Evolutionary conservation across 148 eudicot species (phyloP).

Genomic region (Arbutus unedo): DNA sequence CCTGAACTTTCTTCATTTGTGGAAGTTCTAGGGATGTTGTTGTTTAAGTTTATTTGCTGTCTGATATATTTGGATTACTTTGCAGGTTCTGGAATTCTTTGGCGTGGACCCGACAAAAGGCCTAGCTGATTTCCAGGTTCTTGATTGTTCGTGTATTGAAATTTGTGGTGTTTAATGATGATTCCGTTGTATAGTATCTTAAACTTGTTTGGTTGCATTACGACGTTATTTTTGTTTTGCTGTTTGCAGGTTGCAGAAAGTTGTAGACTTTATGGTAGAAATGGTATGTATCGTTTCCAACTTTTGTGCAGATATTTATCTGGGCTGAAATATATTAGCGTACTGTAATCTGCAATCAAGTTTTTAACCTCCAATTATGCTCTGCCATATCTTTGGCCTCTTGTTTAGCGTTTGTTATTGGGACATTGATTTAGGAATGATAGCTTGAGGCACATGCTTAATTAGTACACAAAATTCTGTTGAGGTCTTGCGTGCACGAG

Average conservation of each 20-base stretch:
- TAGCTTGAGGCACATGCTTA: neutral
- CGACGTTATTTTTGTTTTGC: neutral
- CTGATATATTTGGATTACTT: neutral
- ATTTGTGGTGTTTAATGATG: neutral
- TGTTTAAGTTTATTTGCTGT: neutral
- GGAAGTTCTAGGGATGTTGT: neutral
- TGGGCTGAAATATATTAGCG: neutral
- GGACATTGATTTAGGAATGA: neutral
- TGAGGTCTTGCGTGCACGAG: neutral
- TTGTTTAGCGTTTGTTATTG: neutral
- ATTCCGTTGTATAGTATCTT: neutral
- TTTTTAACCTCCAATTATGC: neutral
- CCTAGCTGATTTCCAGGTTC: conserved; percentile 76
- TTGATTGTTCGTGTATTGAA: neutral
- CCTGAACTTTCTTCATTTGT: neutral
- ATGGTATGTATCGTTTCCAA: conserved; percentile 46
- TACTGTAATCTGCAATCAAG: neutral
- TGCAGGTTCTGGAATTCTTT: conserved; percentile 76
- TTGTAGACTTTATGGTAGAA: conserved; percentile 73
- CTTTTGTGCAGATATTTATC: neutral
- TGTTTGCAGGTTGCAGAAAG: conserved; percentile 69
- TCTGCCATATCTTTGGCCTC: neutral
- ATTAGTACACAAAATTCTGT: neutral
- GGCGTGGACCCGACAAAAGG: conserved; percentile 79
- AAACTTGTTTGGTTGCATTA: neutral